Evolutionary conservation across 169 alveolate genomes (phyloP), one percentile per base, ranked within the genome.

Genomic region (Eimeria falciformis): DNA sequence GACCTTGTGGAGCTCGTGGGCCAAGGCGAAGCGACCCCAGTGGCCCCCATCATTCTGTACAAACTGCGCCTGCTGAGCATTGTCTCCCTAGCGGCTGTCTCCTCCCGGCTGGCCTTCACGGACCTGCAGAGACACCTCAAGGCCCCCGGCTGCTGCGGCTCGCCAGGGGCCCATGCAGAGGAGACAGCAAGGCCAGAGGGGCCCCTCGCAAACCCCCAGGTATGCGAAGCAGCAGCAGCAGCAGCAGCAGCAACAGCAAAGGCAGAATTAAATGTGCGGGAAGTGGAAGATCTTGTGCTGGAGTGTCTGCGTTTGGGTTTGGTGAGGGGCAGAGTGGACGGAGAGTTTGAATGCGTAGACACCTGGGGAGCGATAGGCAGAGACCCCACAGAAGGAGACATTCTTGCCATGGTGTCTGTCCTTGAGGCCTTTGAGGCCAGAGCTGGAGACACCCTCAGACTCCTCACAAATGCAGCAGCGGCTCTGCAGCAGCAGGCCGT

Each of bases 361-460:
- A 14, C 71, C 71, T 58, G 71, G 18, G 71, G 71, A 21, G 71
- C 71, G 33, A 7, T 50, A 11, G 14, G 14, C 62, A 50, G 62
- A 58, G 71, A 58, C 71, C 71, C 71, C 71, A 58, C 71, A 58
- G 71, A 58, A 58, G 21, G 25, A 58, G 71, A 58, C 25, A 58
- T 58, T n/a, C 29, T 5, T 5, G 29, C 71, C 9, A 58, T 58
- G 71, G 5, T 58, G 5, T 9, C 33, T 27, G 33, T 58, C 21
- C 21, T 58, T 14, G 21, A 7, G 25, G 25, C 9, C 71, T 58
- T 58, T 58, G 9, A n/a, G 7, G 25, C 7, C 18, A 9, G 25
- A 9, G 7, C 21, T n/a, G 9, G 33, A 14, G 29, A 58, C 18
- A 58, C 21, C 21, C 5, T 58, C 29, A 5, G 11, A 9, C 71